A percentile compares a stretch with the other conserved stretches of the same genome.
Evolutionary conservation across 768 basidiomycete species (phyloP).

Genomic region (Suillus subluteus): DNA sequence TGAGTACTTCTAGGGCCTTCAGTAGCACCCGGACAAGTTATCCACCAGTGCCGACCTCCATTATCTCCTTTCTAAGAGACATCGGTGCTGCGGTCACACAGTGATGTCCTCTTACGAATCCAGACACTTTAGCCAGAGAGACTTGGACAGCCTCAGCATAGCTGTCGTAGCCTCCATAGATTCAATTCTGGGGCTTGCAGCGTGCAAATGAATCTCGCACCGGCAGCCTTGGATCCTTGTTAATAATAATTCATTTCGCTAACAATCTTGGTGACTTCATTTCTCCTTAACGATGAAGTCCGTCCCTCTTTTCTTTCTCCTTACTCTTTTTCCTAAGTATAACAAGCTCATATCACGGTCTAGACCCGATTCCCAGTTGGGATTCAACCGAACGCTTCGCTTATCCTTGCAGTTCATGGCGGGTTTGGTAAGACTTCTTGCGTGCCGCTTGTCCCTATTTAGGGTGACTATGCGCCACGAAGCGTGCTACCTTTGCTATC

Average conservation of each 20-base stretch:
- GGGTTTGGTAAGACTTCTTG: conserved; percentile 7
- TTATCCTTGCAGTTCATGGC: background rate
- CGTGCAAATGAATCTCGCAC: no score
- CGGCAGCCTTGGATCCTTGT: no score
- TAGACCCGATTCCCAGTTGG: conserved; percentile 4
- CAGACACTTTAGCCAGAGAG: no score
- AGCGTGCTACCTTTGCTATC: background rate
- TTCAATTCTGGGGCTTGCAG: no score
- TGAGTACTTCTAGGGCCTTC: no score
- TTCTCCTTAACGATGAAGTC: conserved; percentile 1
- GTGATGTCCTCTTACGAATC: no score
- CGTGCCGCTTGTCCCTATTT: conserved; percentile 7
- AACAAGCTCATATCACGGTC: background rate
- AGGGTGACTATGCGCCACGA: conserved; percentile 2
- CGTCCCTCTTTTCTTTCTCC: conserved; percentile 6
- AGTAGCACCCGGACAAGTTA: no score
- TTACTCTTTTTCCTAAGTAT: conserved; percentile 6
- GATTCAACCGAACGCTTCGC: background rate
- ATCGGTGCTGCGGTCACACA: no score
- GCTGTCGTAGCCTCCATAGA: no score
- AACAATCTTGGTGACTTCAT: background rate
- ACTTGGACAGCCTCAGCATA: no score
- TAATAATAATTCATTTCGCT: conserved; percentile 2
- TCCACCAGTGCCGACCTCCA: no score
- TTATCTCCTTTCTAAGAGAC: no score